Base-by-base conservation (phyloP, 371 early-diverging fungal genomes). In the Mortierella sp. region DNA sequence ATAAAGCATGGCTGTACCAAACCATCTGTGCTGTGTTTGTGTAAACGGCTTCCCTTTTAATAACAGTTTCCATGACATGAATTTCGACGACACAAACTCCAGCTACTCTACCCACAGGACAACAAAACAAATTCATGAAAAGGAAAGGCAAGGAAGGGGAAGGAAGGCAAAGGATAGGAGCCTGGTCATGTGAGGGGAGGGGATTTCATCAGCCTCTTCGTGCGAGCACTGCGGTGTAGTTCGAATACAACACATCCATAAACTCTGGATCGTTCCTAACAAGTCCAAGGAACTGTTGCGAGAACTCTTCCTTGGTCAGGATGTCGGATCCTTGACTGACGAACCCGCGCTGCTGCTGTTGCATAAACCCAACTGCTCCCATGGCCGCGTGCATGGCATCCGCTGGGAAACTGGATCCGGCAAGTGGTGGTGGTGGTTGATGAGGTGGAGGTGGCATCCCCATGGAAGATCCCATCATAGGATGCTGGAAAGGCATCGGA, bases 321-420 rank as follows among this genome's bases (percentile, higher is more conserved):
- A 66, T 70, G 18, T 64, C 68, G 1, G 49, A 19, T 45, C 61
- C 70, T 10, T 58, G 50, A 16, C 56, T 30, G 30, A 63, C 48
- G 42, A 69, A 66, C 34, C 65, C 76, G 19, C 69, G 67, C 34
- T 67, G 70, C 34, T 65, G 78, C 28, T 69, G 70, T 27, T 66
- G 66, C 70, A 76, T 66, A 52, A 69, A 76, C 2, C 78, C 78
- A 24, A 76, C 63, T 2, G 78, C 70, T 5, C 78, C 70, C 70
- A 76, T 76, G 23, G 78, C 70, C 3, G 78, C 78, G 41, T 69
- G 78, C 70, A 76, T 66, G 3, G 78, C 78, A 52, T 76, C 78
- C 8, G 70, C 78, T 14, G 78, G 78, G 48, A 76, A 76, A 24
- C 51, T 61, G 19, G 66, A 10, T 9, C 30, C 47, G 4, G 21